Evolutionary conservation across 192 early-diverging fungal species (phyloP), one percentile per base, ranked within the genome.

Genomic region (Martensiomyces pterosporus): DNA sequence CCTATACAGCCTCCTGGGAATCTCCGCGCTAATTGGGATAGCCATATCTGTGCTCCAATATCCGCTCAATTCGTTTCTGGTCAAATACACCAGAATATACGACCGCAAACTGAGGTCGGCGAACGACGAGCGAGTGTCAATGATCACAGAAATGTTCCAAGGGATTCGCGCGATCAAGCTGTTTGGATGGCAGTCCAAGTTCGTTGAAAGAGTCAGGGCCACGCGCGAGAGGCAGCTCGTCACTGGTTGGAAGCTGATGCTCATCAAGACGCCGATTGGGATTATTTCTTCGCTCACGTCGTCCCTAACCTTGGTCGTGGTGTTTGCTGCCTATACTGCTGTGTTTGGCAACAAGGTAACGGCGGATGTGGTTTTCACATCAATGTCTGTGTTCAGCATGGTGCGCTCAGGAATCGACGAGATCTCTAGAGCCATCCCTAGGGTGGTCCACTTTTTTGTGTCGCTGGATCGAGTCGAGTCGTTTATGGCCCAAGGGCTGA

Each of bases 151-250:
- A 64, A 74, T 90, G 50, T 71, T 94, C 37, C 78, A 90, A 67
- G 93, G 90, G 29, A 95, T 98, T 33, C 80, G 91, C 16, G 88
- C 96, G 19, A 83, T 98, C 47, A 98, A 98, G 62, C 82, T 97
- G 47, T 90, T 90, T 71, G 87, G 85, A 22, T 92, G 90, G 90
- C 84, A 90, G 64, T 47, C 74, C 33, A 72, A 80, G 41, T 92
- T 97, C 53, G 57, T 83, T 34, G 70, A 79, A 21, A 78, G 81
- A 32, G 77, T 96, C 12, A 69, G 79, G 3, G 75, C 61, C 12
- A 77, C 82, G 18, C 80, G 87, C 24, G 70, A 80, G n/a, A 73
- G 71, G 39, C 82, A 90, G 59, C 52, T 90, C n/a, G 56, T 64
- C 25, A 64, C 73, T 1, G 69, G 81, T 36, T 73, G 75, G 43